Percentiles rank a stretch among this genome's conserved stretches.
phyloP scores from a whole-genome alignment of 768 basidiomycete genomes.

The Hygrophoropsis aurantiaca region DNA sequence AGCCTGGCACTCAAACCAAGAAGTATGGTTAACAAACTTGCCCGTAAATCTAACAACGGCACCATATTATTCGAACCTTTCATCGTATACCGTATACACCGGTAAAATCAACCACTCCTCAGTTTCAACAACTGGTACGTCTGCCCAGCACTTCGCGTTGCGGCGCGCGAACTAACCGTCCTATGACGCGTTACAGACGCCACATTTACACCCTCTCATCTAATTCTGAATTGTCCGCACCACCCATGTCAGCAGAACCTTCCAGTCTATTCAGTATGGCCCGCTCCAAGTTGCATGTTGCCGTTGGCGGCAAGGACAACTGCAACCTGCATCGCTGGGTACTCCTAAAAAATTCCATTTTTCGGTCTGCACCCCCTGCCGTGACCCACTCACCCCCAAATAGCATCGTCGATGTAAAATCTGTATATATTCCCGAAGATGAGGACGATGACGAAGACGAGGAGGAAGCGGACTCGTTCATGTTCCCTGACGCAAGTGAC shows the following conservation, averaged over 20 bases:
- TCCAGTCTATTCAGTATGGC: constrained; percentile 60
- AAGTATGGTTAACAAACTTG: constrained; percentile 83
- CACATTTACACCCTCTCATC: constrained; percentile 1
- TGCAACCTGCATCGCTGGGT: constrained; percentile 86
- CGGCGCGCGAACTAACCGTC: constrained; percentile 4
- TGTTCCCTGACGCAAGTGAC: constrained; percentile 77
- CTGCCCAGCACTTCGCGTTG: too few species aligned
- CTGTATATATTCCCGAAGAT: constrained; percentile 38
- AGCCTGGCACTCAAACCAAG: constrained; percentile 28
- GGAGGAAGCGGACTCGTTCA: constrained; percentile 64
- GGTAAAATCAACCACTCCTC: constrained; percentile 37
- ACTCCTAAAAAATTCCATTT: constrained; percentile 81
- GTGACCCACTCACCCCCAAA: constrained; percentile 15
- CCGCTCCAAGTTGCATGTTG: constrained; percentile 72
- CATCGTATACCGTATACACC: constrained; percentile 85
- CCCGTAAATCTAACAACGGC: constrained; percentile 81
- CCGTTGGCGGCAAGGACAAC: constrained; percentile 59
- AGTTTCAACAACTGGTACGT: constrained; percentile 19
- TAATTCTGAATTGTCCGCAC: constrained; percentile 8
- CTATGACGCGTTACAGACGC: constrained; percentile 18
- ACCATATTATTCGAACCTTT: constrained; percentile 84
- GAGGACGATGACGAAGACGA: constrained; percentile 44
- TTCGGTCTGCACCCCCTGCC: constrained; percentile 42
- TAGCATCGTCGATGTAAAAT: constrained; percentile 26
- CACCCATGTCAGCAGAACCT: constrained; percentile 48